These are phyloP conservation scores for Vanilla planifolia DNA, from an alignment of 106 monocot genomes.

Conservation along the genomic window DNA sequence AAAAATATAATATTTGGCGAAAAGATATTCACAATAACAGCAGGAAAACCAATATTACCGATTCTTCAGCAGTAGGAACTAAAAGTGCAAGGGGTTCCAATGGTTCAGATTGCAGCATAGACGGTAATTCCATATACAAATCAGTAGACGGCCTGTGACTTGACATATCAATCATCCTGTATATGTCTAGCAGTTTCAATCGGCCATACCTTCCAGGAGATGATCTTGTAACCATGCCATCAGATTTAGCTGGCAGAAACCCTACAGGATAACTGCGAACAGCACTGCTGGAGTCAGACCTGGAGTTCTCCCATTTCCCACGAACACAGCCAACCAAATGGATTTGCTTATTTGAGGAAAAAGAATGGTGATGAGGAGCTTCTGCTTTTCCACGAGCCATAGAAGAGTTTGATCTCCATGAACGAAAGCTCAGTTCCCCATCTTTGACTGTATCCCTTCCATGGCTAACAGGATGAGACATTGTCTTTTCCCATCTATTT, in stretches of 20 bases:
- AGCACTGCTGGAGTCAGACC: constrained; percentile 15
- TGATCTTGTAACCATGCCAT: constrained; percentile 29
- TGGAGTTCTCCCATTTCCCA: constrained; percentile 66
- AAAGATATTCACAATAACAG: not conserved
- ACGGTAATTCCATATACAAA: constrained; percentile 53
- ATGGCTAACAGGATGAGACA: constrained; percentile 22
- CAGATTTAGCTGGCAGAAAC: constrained; percentile 33
- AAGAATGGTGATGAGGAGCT: constrained; percentile 20
- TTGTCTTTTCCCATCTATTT: constrained; percentile 18
- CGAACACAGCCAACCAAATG: constrained; percentile 47
- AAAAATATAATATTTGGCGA: not conserved
- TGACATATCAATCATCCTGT: constrained; percentile 56
- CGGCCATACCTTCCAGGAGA: constrained; percentile 56
- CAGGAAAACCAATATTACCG: constrained; percentile 28
- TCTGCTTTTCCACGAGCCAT: constrained; percentile 61
- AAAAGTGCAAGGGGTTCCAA: constrained; percentile 76
- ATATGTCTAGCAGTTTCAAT: constrained; percentile 87
- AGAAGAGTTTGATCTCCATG: constrained; percentile 68
- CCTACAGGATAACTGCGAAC: constrained; percentile 26
- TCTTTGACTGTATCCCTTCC: constrained; percentile 68
- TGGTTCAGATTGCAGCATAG: constrained; percentile 44
- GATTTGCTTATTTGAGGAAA: constrained; percentile 32
- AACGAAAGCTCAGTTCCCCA: constrained; percentile 51
- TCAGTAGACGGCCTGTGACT: constrained; percentile 23
- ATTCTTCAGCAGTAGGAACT: constrained; percentile 70